A percentile compares a stretch with the other conserved stretches of the same genome.
phyloP scores from a whole-genome alignment of 2,329 filamentous ascomycete genomes.

The Dactylellina drechsleri region DNA sequence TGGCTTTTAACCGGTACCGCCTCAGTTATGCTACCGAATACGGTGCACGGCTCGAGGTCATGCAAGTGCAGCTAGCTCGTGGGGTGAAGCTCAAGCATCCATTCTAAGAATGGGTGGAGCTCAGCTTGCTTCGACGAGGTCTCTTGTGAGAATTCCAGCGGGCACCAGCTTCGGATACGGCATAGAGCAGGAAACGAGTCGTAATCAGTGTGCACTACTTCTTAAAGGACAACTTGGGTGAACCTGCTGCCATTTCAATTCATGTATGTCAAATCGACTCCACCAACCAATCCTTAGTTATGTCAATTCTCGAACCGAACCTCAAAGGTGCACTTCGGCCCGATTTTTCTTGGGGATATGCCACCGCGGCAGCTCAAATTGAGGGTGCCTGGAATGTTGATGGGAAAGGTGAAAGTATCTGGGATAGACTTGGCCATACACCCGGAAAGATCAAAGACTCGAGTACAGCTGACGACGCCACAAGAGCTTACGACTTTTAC shows the following conservation, averaged over 20 bases:
- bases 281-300: neutral
- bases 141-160: no score
- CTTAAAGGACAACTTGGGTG: no score
- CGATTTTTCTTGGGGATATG: conserved; percentile 63
- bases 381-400: conserved; percentile 64
- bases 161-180: no score
- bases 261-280: neutral
- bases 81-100: neutral
- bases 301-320: conserved; percentile 45
- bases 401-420: conserved; percentile 63
- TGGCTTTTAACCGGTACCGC: conserved; percentile 47
- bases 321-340: conserved; percentile 59
- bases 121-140: no score
- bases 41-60: conserved; percentile 46
- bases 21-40: conserved; percentile 28
- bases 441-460: conserved; percentile 62
- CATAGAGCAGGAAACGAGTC: no score
- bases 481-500: conserved; percentile 63
- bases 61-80: conserved; percentile 3
- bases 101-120: neutral
- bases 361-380: conserved; percentile 64
- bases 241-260: no score
- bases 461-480: conserved; percentile 62
- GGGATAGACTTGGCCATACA: conserved; percentile 63
- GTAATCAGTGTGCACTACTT: no score